Evolutionary conservation across 1,284 basidiomycete species (phyloP), one percentile per base, ranked within the genome.

Genomic region (Ceratorhiza oryzae-sativae): DNA sequence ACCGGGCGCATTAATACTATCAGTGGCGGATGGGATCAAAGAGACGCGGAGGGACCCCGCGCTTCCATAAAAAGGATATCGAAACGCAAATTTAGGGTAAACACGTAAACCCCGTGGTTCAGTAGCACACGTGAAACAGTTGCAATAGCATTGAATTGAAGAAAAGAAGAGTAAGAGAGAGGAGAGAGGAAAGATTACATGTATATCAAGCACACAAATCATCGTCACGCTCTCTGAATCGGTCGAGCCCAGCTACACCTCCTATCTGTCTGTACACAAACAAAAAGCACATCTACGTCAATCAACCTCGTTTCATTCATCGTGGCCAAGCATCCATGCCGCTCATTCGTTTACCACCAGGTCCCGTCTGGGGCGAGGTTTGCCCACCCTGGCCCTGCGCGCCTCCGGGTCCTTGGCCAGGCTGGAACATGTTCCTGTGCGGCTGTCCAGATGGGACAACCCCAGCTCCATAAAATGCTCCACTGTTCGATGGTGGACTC

Each of bases 291-390:
- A 76, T 74, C 49, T 67, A 71, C 53, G 49, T 25, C 77, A 77
- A 67, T 30, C 10, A 42, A 18, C 9, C 23, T 23, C 32, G n/a
- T 13, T 20, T 41, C 58, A 18, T 46, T 88, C 82, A 91, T 83
- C 90, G 87, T 74, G 87, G 86, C 90, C 90, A 92, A 68, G 87
- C 79, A 79, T 92, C 90, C 86, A 91, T 88, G 73, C 86, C 88
- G 76, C 87, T 90, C 75, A 86, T 81, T 78, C 88, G 84, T 77
- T 89, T 83, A 49, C 80, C 80, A 73, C 90, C 89, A 80, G 90
- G 89, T 72, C 82, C 48, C 36, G 67, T 36, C 32, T 72, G 71
- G 8, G 71, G 71, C 34, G 71, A 62, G 5, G 56, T 55, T 27
- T 56, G 56, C 32, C 48, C 41, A 4, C 32, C 65, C 8, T 61